These are phyloP conservation scores for Emmonsiellopsis sp. DNA, from an alignment of 2,329 filamentous ascomycete genomes.

Conservation along the genomic window DNA sequence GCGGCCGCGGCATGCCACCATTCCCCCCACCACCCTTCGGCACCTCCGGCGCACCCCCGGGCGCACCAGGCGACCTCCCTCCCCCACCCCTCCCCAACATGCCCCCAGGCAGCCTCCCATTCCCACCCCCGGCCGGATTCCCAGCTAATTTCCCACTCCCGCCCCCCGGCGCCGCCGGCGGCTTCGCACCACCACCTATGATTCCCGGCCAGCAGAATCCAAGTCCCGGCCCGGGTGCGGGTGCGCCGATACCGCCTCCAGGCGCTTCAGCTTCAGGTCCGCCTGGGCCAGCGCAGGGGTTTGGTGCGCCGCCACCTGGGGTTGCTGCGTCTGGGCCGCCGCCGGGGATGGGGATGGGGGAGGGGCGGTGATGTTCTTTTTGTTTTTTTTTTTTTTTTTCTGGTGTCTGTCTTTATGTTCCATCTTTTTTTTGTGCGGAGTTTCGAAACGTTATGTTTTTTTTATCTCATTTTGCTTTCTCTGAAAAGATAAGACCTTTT, in stretches of 20 bases:
- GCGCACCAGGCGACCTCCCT: constrained; percentile 26
- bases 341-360: constrained; percentile 9
- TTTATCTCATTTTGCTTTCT: not conserved
- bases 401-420: not conserved
- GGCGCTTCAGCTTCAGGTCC: constrained; percentile 22
- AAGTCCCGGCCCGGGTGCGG: constrained; percentile 17
- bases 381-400: not conserved
- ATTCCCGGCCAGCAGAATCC: constrained; percentile 19
- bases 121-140: constrained; percentile 29
- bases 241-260: constrained; percentile 19
- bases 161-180: constrained; percentile 20
- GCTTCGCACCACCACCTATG: constrained; percentile 19
- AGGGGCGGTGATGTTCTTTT: not conserved
- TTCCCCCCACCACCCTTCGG: constrained; percentile 44
- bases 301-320: not conserved
- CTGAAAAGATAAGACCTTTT: too few species aligned
- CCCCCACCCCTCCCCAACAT: constrained; percentile 27
- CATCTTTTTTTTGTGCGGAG: not conserved
- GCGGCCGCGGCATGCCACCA: constrained; percentile 42
- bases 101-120: constrained; percentile 35
- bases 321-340: constrained; percentile 2
- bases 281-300: constrained; percentile 7
- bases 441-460: not conserved
- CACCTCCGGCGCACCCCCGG: constrained; percentile 28
- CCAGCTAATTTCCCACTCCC: constrained; percentile 47